phyloP scores from a whole-genome alignment of 2,329 filamentous ascomycete genomes.

The Elsinoe necatrix region DNA sequence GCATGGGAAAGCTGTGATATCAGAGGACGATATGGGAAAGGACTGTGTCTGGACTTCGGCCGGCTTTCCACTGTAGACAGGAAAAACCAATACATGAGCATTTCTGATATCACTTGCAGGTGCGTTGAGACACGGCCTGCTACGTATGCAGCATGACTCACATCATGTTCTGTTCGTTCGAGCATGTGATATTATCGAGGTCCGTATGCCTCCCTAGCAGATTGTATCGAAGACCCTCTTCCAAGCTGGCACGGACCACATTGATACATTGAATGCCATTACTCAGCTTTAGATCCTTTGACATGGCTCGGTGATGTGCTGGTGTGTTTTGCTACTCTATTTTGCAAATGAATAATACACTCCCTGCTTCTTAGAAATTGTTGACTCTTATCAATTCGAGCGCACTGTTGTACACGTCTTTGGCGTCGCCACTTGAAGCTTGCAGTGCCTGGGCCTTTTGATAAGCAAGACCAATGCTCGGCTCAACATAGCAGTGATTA shows the following conservation, averaged over 20 bases:
- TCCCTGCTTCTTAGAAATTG: no score
- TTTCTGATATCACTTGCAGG: background rate
- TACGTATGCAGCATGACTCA: no score
- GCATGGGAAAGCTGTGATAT: background rate
- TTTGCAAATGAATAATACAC: background rate
- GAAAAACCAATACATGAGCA: background rate
- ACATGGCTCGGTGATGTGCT: background rate
- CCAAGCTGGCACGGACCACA: background rate
- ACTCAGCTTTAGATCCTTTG: background rate
- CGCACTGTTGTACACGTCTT: no score
- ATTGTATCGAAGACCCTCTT: background rate
- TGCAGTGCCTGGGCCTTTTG: no score
- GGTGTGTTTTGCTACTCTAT: background rate
- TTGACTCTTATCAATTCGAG: no score
- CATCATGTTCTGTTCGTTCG: no score
- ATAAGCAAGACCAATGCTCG: no score
- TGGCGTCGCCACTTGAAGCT: no score
- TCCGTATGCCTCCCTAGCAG: background rate
- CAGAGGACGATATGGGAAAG: background rate
- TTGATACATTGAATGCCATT: background rate
- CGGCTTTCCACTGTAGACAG: conserved; percentile 4
- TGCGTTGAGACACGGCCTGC: no score
- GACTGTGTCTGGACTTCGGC: background rate
- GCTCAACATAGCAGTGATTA: background rate
- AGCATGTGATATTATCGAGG: no score